phyloP scores from a whole-genome alignment of 352 stramenopile genomes.

The Phytophthora litchii region DNA sequence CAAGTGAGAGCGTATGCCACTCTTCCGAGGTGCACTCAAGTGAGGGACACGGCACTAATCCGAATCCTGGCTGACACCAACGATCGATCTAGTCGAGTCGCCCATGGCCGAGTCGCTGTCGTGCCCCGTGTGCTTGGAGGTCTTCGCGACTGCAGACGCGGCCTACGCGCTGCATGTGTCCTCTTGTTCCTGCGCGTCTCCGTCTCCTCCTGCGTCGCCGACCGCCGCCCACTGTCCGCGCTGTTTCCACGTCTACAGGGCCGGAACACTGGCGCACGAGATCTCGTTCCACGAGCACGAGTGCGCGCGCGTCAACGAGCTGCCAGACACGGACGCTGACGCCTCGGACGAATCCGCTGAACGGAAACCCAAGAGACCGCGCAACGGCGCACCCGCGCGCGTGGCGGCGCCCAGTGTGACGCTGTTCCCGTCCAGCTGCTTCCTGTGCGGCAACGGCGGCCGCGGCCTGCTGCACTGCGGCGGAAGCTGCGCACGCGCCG shows the following conservation, averaged over 20 bases:
- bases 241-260: constrained; percentile 71
- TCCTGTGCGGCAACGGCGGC: constrained; percentile 56
- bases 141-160: constrained; percentile 29
- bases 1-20: neutral
- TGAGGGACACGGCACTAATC: no score
- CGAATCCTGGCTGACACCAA: neutral
- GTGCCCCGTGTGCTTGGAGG: constrained; percentile 59
- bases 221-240: constrained; percentile 47
- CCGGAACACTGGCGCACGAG: constrained; percentile 49
- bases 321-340: constrained; percentile 1
- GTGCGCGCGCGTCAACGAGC: constrained; percentile 68
- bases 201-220: constrained; percentile 17
- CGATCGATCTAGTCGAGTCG: neutral
- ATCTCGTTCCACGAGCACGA: constrained; percentile 83
- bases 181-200: constrained; percentile 38
- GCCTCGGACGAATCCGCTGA: neutral
- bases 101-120: constrained; percentile 29
- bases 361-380: constrained; percentile 33
- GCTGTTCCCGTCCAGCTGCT: constrained; percentile 63
- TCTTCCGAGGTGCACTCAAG: neutral
- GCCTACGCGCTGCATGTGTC: constrained; percentile 67
- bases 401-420: constrained; percentile 28
- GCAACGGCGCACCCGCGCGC: constrained; percentile 18
- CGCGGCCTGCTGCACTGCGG: constrained; percentile 63
- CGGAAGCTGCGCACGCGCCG: constrained; percentile 59